Evolutionary conservation across 257 asterid species (phyloP).

Genomic region (Avicennia marina): DNA sequence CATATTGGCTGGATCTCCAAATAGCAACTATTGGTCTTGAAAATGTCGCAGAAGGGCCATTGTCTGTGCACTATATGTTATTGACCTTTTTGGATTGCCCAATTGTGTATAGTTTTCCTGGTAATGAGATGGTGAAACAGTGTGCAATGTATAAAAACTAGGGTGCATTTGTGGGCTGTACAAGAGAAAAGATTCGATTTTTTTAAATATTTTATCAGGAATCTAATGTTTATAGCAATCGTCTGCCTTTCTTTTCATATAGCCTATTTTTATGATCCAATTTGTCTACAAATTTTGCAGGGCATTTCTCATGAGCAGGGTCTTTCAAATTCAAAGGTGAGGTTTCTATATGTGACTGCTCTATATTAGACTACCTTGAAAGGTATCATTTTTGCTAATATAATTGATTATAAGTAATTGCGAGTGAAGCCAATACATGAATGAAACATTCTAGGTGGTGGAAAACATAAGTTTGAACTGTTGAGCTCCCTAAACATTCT

Average conservation of each 20-base stretch:
- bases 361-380: slow-evolving; percentile 2
- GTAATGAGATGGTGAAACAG: too few species aligned
- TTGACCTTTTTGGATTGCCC: too few species aligned
- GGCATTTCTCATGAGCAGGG: slow-evolving; percentile 50
- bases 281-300: slow-evolving; percentile 39
- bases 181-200: too few species aligned
- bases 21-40: too few species aligned
- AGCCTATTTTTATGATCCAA: slow-evolving; percentile 10
- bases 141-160: too few species aligned
- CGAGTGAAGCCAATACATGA: neutral
- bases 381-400: slow-evolving; percentile 5
- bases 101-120: too few species aligned
- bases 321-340: slow-evolving; percentile 64
- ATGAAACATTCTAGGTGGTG: slow-evolving; percentile 1
- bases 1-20: too few species aligned
- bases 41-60: too few species aligned
- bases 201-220: too few species aligned
- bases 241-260: slow-evolving; percentile 4
- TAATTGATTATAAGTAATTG: neutral
- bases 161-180: too few species aligned
- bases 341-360: slow-evolving; percentile 19
- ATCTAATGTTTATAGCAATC: neutral
- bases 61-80: too few species aligned
- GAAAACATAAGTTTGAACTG: too few species aligned
- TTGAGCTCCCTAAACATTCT: slow-evolving; percentile 2